Percentiles rank a stretch among this genome's conserved stretches.
phyloP scores from a whole-genome alignment of 2,329 filamentous ascomycete genomes.

The Colletotrichum lupini region DNA sequence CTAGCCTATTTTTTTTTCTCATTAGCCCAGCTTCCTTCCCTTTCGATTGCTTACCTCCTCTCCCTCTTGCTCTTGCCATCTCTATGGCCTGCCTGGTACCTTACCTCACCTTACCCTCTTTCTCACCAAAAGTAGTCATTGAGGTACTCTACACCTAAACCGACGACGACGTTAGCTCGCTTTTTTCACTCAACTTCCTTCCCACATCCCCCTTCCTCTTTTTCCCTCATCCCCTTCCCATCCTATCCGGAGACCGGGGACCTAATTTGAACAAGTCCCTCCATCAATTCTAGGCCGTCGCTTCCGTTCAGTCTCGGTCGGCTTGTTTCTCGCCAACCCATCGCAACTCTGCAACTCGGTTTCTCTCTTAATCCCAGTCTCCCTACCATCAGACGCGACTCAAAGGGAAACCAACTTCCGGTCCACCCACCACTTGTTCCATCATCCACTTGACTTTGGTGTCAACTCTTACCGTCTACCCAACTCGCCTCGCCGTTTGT shows the following conservation, averaged over 20 bases:
- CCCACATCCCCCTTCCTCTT: slow-evolving; percentile 2
- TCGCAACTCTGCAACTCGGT: slow-evolving; percentile 5
- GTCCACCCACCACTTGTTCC: background rate
- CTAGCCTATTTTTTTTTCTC: slow-evolving; percentile 15
- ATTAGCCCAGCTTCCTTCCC: slow-evolving; percentile 12
- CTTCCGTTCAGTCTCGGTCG: slow-evolving; percentile 21
- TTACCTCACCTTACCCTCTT: background rate
- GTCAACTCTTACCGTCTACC: background rate
- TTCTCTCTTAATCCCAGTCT: background rate
- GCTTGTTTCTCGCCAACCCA: slow-evolving; percentile 9
- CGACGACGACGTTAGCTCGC: slow-evolving; percentile 9
- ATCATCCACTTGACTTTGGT: background rate
- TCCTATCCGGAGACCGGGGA: slow-evolving; percentile 4
- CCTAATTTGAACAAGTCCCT: slow-evolving; percentile 5
- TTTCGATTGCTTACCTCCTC: slow-evolving; percentile 24
- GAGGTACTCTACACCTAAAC: background rate
- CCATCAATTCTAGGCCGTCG: slow-evolving; percentile 18
- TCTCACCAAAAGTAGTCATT: background rate
- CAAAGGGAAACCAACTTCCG: background rate
- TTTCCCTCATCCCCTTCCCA: background rate
- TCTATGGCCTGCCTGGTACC: background rate
- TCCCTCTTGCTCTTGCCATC: background rate
- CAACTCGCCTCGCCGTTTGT: background rate
- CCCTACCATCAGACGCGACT: slow-evolving; percentile 9
- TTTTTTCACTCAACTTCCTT: background rate